These are phyloP conservation scores for Margaritispora aquatica DNA, from an alignment of 495 filamentous ascomycete species.

Conservation along the genomic window DNA sequence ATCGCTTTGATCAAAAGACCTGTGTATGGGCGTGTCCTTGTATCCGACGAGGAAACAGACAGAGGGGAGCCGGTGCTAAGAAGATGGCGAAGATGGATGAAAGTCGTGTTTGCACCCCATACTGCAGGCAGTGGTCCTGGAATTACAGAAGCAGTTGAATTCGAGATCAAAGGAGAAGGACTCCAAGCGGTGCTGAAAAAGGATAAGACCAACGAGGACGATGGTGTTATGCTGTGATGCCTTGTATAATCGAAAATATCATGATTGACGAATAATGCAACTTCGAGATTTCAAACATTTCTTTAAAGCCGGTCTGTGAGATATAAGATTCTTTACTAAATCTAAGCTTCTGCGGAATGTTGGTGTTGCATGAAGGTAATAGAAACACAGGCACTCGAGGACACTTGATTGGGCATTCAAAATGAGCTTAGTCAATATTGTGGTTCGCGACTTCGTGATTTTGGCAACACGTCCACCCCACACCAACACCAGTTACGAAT, in stretches of 20 bases:
- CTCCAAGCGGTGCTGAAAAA: constrained; percentile 32
- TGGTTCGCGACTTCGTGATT: neutral
- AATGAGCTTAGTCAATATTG: neutral
- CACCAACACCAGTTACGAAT: neutral
- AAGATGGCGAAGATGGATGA: constrained; percentile 60
- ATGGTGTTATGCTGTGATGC: constrained; percentile 1
- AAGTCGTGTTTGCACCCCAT: constrained; percentile 76
- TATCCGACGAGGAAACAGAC: constrained; percentile 24
- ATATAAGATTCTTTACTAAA: neutral
- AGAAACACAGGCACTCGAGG: too few species aligned
- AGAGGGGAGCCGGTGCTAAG: constrained; percentile 27
- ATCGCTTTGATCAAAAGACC: constrained; percentile 68
- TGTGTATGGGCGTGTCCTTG: constrained; percentile 30
- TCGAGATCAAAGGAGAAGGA: constrained; percentile 51
- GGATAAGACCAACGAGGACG: constrained; percentile 9
- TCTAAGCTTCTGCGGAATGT: neutral
- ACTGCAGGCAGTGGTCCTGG: constrained; percentile 38
- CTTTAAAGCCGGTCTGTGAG: too few species aligned
- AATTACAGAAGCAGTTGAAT: constrained; percentile 40
- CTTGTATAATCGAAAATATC: neutral
- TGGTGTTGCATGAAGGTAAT: too few species aligned
- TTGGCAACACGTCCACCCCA: neutral
- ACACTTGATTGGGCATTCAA: neutral
- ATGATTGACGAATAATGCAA: neutral
- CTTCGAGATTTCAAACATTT: too few species aligned